Evolutionary conservation across 305 asterid species (phyloP).

Genomic region (Stenogyne calaminthoides): DNA sequence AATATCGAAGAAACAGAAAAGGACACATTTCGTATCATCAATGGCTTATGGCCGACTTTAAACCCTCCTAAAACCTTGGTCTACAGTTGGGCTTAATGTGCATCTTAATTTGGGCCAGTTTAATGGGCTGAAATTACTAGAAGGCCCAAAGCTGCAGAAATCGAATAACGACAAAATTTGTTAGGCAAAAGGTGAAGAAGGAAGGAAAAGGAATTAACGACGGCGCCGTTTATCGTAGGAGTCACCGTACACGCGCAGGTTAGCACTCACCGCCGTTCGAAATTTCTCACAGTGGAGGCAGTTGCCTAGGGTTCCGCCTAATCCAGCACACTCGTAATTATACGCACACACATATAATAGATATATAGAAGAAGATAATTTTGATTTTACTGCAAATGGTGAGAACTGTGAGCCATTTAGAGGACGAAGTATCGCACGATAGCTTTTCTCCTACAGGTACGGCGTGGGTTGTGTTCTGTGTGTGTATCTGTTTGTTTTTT

Average conservation of each 20-base stretch:
- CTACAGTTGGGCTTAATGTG: constrained; percentile 16
- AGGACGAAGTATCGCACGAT: constrained; percentile 50
- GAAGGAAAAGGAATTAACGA: not conserved
- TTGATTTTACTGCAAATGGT: constrained; percentile 37
- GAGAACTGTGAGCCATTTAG: constrained; percentile 41
- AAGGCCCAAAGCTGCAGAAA: not conserved
- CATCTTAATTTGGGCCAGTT: not conserved
- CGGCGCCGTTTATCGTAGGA: constrained; percentile 26
- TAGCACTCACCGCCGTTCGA: constrained; percentile 18
- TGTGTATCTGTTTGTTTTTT: constrained; percentile 17
- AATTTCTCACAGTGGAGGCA: constrained; percentile 16
- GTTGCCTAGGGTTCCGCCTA: constrained; percentile 9
- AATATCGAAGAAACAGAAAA: not conserved
- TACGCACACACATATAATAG: not conserved
- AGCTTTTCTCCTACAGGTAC: constrained; percentile 56
- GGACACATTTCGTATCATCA: not conserved
- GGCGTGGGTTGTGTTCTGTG: not conserved
- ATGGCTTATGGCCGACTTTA: constrained; percentile 33
- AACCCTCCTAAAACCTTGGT: constrained; percentile 52
- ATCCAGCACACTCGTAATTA: not conserved
- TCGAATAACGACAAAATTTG: not conserved
- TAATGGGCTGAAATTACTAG: no score
- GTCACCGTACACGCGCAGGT: constrained; percentile 26
- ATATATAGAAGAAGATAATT: not conserved
- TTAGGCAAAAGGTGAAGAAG: not conserved